phyloP scores from a whole-genome alignment of 306 rosid species.

The Castanospermum australe region DNA sequence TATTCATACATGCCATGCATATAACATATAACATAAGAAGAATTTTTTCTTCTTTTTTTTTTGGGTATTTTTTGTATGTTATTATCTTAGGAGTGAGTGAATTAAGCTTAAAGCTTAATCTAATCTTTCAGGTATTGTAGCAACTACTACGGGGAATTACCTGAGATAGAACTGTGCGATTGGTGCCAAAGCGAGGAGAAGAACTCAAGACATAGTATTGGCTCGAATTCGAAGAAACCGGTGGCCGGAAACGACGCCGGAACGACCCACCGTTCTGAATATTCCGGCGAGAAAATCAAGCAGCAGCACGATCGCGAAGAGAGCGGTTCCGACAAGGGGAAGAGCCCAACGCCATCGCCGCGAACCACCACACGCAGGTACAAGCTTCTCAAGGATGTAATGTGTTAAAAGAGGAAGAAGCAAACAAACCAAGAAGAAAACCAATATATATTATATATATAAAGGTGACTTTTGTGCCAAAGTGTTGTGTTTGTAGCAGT shows the following conservation, averaged over 20 bases:
- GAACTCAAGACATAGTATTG: constrained; percentile 37
- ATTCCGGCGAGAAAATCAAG: constrained; percentile 59
- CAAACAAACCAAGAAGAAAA: not conserved
- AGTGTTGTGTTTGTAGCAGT: constrained; percentile 28
- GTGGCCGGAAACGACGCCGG: constrained; percentile 8
- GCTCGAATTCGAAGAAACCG: constrained; percentile 49
- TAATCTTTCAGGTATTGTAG: constrained; percentile 67
- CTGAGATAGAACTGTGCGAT: constrained; percentile 69
- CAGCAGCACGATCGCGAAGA: constrained; percentile 55
- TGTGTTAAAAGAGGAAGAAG: constrained; percentile 48
- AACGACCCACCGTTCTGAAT: constrained; percentile 49
- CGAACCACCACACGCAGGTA: constrained; percentile 85
- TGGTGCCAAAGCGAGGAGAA: constrained; percentile 82
- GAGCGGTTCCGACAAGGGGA: constrained; percentile 43
- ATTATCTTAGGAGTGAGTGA: constrained; percentile 2
- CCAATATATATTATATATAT: not conserved
- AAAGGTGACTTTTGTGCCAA: not conserved
- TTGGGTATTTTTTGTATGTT: not conserved
- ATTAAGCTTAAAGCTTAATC: not conserved
- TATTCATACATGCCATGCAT: not conserved
- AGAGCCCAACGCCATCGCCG: constrained; percentile 67
- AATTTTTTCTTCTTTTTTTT: too few species aligned
- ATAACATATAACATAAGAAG: not conserved
- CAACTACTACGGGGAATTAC: constrained; percentile 61
- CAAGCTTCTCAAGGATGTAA: constrained; percentile 99